Evolutionary conservation across 148 eudicot species (phyloP), one percentile per base, ranked within the genome.

Genomic region (Chenopodium album): DNA sequence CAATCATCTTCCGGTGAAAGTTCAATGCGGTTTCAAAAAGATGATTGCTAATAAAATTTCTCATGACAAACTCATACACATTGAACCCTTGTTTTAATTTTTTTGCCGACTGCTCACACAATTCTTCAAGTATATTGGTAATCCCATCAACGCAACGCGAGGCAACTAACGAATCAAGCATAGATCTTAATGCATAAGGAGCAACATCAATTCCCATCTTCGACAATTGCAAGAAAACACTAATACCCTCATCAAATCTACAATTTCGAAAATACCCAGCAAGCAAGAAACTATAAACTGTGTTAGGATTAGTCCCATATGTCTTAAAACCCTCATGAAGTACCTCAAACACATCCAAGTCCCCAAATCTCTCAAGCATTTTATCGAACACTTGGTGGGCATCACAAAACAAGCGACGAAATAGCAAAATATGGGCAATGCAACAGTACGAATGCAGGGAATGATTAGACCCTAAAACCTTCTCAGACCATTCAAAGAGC

Each of bases 401-500:
- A 67, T 69, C 75, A 81, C 79, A 78, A 82, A 90, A 90, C 86
- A 88, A 46, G 23, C 94, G 83, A 83, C 83, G 83, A 81, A 34
- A 28, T 0, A 91, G 78, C 81, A 91, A 73, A 9, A 90, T 62
- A 67, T 86, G 88, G 3, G 69, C 48, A 78, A 91, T 80, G 4
- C 69, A 66, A 82, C 85, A 87, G 50, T 81, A 83, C 50, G 87
- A 82, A 1, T 72, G 76, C 26, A 85, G 8, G 9, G 81, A 32
- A 34, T 82, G 92, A 77, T 62, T 59, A 7, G 86, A 76, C 81
- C 94, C 91, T 31, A 85, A 65, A 46, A 83, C 74, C 52, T 86
- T 78, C 68, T 87, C 86, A 28, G 81, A 87, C 91, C 92, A 92
- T 31, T 90, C 86, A 71, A 88, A 85, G 71, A 92, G 89, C 70